phyloP scores from a whole-genome alignment of 2,329 filamentous ascomycete genomes.

The Ceratocystiopsis sp. region DNA sequence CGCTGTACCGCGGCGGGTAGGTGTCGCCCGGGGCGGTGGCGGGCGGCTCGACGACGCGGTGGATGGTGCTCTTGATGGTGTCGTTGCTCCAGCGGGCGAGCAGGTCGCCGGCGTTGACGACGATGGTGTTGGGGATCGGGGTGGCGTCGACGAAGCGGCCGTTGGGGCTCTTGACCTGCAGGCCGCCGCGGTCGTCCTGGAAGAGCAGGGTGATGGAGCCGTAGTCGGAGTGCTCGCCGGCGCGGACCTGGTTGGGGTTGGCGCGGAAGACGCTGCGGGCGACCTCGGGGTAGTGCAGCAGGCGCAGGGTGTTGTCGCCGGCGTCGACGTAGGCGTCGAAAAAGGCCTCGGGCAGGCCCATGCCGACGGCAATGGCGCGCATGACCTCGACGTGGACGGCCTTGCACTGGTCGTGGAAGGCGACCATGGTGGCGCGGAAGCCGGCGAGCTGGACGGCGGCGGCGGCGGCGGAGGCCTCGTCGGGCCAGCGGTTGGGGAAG shows the following conservation, averaged over 20 bases:
- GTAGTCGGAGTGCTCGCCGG: slow-evolving; percentile 60
- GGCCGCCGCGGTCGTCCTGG: slow-evolving; percentile 37
- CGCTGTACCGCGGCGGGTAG: slow-evolving; percentile 67
- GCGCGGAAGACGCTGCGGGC: slow-evolving; percentile 45
- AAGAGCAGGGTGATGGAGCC: slow-evolving; percentile 45
- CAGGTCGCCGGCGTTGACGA: slow-evolving; percentile 80
- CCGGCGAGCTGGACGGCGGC: slow-evolving; percentile 28
- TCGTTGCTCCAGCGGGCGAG: slow-evolving; percentile 83
- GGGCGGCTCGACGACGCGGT: slow-evolving; percentile 78
- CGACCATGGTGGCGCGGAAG: slow-evolving; percentile 57
- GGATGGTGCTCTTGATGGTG: slow-evolving; percentile 75
- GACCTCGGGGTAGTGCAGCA: slow-evolving; percentile 64
- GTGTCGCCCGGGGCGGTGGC: slow-evolving; percentile 23
- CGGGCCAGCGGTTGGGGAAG: slow-evolving; percentile 63
- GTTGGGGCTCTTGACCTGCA: slow-evolving; percentile 50
- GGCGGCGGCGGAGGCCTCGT: slow-evolving; percentile 26
- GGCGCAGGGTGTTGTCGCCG: slow-evolving; percentile 52
- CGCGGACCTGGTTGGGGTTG: slow-evolving; percentile 53
- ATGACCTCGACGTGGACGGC: slow-evolving; percentile 60
- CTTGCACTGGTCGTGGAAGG: slow-evolving; percentile 62
- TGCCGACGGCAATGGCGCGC: slow-evolving; percentile 68
- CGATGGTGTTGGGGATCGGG: slow-evolving; percentile 64
- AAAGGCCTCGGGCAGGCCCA: slow-evolving; percentile 53
- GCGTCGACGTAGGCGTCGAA: slow-evolving; percentile 61
- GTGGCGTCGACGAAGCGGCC: slow-evolving; percentile 69